Percentiles rank a stretch among this genome's conserved stretches.
These are phyloP conservation scores for Sanghuangporus weigelae DNA, from an alignment of 1,284 basidiomycete species.

Conservation along the genomic window DNA sequence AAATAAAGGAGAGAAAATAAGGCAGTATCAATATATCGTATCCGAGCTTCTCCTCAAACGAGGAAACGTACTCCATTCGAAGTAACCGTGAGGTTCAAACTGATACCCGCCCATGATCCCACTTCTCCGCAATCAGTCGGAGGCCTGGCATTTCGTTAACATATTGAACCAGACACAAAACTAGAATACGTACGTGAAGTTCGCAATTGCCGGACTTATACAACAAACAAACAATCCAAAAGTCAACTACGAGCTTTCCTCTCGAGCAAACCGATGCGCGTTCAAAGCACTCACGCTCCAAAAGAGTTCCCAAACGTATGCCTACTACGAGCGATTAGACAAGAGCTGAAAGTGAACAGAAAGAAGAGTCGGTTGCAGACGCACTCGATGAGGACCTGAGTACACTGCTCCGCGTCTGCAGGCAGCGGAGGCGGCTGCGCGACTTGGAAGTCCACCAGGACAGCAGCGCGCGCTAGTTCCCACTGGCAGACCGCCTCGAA, in stretches of 20 bases:
- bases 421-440: constrained; percentile 64
- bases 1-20: no score
- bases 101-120: constrained; percentile 72
- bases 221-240: not conserved
- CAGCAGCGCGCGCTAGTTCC: constrained; percentile 29
- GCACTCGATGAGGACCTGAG: constrained; percentile 58
- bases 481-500: constrained; percentile 4
- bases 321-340: constrained; percentile 30
- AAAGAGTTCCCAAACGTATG: constrained; percentile 71
- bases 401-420: constrained; percentile 52
- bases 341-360: not conserved
- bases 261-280: not conserved
- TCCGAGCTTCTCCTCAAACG: not conserved
- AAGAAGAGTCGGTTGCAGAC: constrained; percentile 24
- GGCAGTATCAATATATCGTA: no score
- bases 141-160: constrained; percentile 40
- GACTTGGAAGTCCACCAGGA: constrained; percentile 68
- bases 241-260: not conserved
- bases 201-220: constrained; percentile 56
- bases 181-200: constrained; percentile 45
- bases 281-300: constrained; percentile 42
- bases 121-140: constrained; percentile 65
- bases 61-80: constrained; percentile 48
- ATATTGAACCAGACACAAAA: not conserved
- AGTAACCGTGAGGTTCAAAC: constrained; percentile 71